Evolutionary conservation across 257 asterid species (phyloP), one percentile per base, ranked within the genome.

Genomic region (Coffea eugenioides): DNA sequence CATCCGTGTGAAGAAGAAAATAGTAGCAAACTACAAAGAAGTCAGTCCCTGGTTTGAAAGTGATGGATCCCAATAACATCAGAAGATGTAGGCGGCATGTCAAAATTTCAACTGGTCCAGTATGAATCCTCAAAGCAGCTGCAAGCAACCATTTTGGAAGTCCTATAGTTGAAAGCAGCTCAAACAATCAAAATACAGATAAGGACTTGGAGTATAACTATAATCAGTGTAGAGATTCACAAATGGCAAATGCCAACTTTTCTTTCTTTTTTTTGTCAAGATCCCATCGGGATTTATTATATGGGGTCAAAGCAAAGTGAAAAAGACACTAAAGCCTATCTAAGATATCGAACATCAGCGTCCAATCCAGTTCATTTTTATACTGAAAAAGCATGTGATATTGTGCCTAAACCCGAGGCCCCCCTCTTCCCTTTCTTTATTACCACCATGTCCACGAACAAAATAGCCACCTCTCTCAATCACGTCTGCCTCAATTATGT

Each of bases 401-500:
- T 34, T 83, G 86, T 83, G 83, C 75, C n/a, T 51, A 3, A 46
- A 39, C 43, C 52, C 80, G 2, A 73, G 0, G 21, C 45, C 54
- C 31, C 27, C 11, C 61, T 39, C 41, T 27, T 27, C 31, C 31
- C 54, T 5, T 31, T 62, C 41, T 41, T 75, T 6, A 11, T 61
- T 21, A 3, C 64, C 57, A 49, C 57, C 78, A 52, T 46, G 31
- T 27, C 31, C 31, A 27, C 31, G 8, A 69, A 79, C 45, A 11
- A 59, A 61, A 1, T 18, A 43, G 21, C n/a, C 43, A 39, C 49
- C 78, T 70, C 76, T 77, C 46, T 14, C 51, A 48, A 34, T 77
- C 82, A 73, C 87, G 75, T 80, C 82, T 10, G 16, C 66, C 78
- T 80, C 66, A 52, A 66, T 80, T 68, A 65, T n/a, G 34, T 15